Conservation (phyloP, 2,329 filamentous ascomycete genomes). For the Paraphaeosphaeria sporulosa region DNA sequence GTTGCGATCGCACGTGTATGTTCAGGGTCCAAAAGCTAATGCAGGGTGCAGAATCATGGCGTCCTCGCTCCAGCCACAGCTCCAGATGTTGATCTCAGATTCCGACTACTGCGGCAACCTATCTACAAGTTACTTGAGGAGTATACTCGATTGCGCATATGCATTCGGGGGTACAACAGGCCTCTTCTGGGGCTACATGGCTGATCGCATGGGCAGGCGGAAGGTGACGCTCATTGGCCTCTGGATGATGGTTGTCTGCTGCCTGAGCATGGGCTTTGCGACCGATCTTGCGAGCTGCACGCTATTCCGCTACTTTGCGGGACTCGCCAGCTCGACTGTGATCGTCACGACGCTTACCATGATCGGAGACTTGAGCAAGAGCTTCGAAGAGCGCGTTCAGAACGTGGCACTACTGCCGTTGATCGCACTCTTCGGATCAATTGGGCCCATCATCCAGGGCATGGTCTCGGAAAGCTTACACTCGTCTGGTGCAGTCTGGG, state of each 20-base stretch:
- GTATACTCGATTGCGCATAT: conserved; percentile 58
- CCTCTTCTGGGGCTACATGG: conserved; percentile 55
- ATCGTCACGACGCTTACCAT: conserved; percentile 56
- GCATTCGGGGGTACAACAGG: conserved; percentile 56
- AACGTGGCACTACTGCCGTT: conserved; percentile 55
- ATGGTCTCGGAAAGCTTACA: conserved; percentile 53
- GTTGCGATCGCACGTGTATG: conserved; percentile 21
- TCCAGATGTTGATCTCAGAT: conserved; percentile 56
- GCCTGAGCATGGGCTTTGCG: conserved; percentile 57
- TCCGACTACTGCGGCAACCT: conserved; percentile 54
- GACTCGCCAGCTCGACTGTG: conserved; percentile 54
- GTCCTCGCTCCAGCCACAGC: conserved; percentile 57
- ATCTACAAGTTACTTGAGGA: conserved; percentile 55
- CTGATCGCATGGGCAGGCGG: conserved; percentile 54
- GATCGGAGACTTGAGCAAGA: conserved; percentile 55
- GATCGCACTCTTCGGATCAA: conserved; percentile 54
- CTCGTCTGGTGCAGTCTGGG: conserved; percentile 52
- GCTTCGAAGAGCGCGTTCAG: conserved; percentile 46
- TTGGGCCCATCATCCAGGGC: conserved; percentile 55
- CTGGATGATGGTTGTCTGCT: conserved; percentile 54
- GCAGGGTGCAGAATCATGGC: conserved; percentile 52
- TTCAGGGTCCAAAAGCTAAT: conserved; percentile 25
- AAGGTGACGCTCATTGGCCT: conserved; percentile 56
- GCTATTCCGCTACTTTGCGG: conserved; percentile 53
- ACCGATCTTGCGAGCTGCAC: conserved; percentile 53